Base-by-base conservation (phyloP, 306 rosid species). In the Cucumis cinereus region DNA sequence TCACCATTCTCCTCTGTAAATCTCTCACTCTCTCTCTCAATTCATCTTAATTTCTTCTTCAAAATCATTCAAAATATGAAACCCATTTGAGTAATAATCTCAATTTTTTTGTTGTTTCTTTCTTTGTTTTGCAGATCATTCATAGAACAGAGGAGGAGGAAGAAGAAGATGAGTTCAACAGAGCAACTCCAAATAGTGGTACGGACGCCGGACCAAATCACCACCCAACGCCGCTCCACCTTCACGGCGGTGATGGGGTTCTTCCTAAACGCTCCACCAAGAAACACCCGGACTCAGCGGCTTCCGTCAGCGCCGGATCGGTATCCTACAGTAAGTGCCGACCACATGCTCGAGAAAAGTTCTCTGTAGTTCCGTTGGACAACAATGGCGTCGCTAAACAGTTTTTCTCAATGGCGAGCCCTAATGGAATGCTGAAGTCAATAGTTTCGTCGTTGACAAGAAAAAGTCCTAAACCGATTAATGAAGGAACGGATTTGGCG, bases 251-350 rank as follows among this genome's bases (percentile, higher is more conserved):
- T 41, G 79, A 76, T 55, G 80, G 60, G 16, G 6, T 66, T 66
- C 55, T 67, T 67, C 36, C 56, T 11, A 80, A 75, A 75, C 78
- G 80, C 60, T 68, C 64, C 26, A 41, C 66, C 74, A 83, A 84
- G 87, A 90, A 85, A 36, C 83, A 87, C 24, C 86, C 87, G 0
- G 93, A 86, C 20, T 77, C 92, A 47, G 4, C 92, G 4, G 89
- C 63, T 9, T 61, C 74, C 0, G 61, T 75, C 1, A 24, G 43
- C 53, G 73, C 70, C 13, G 83, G 64, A 5, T 85, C 96, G 14
- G 89, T 94, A 10, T 80, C 84, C 7, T 94, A 97, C 86, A 89
- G 87, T 87, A 92, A 92, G 84, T 95, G 99, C 77, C 87, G 99
- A 10, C 99, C 99, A 2, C 84, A 87, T 30, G 81, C 87, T 8